Percentiles rank a stretch among this genome's conserved stretches.
Evolutionary conservation across 148 eudicot species (phyloP).

Genomic region (Vaccinium myrtillus): DNA sequence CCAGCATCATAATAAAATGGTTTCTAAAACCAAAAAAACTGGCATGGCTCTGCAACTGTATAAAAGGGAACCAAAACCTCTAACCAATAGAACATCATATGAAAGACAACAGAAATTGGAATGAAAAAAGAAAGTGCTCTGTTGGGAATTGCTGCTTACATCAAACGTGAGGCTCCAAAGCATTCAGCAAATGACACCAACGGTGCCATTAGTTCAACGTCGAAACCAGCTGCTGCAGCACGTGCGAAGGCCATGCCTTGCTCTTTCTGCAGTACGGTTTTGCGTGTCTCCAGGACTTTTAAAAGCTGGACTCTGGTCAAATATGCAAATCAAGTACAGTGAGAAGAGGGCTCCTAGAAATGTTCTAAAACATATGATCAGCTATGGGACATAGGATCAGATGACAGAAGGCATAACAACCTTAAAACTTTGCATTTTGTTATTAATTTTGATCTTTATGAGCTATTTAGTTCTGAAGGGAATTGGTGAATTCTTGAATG

Average conservation of each 20-base stretch:
- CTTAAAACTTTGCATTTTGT: background rate
- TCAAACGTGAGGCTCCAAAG: constrained; percentile 91
- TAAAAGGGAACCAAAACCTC: background rate
- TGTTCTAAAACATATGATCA: background rate
- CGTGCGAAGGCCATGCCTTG: constrained; percentile 99
- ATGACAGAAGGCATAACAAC: constrained; percentile 2
- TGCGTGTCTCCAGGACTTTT: constrained; percentile 84
- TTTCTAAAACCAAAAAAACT: background rate
- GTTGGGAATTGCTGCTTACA: constrained; percentile 44
- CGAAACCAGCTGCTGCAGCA: constrained; percentile 93
- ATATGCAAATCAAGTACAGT: constrained; percentile 21
- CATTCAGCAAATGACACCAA: constrained; percentile 74
- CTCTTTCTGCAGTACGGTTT: constrained; percentile 76
- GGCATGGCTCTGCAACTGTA: background rate
- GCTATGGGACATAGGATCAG: background rate
- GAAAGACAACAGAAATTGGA: background rate
- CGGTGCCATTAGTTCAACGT: constrained; percentile 60
- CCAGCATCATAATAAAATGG: background rate
- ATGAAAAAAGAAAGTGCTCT: background rate
- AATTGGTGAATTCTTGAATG: background rate
- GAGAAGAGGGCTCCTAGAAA: background rate
- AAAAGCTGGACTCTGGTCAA: constrained; percentile 75
- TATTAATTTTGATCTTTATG: background rate
- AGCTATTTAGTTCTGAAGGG: background rate
- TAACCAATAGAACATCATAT: background rate